A percentile compares a stretch with the other conserved stretches of the same genome.
phyloP scores from a whole-genome alignment of 2,329 filamentous ascomycete species.

The Myriosclerotinia scirpicola region DNA sequence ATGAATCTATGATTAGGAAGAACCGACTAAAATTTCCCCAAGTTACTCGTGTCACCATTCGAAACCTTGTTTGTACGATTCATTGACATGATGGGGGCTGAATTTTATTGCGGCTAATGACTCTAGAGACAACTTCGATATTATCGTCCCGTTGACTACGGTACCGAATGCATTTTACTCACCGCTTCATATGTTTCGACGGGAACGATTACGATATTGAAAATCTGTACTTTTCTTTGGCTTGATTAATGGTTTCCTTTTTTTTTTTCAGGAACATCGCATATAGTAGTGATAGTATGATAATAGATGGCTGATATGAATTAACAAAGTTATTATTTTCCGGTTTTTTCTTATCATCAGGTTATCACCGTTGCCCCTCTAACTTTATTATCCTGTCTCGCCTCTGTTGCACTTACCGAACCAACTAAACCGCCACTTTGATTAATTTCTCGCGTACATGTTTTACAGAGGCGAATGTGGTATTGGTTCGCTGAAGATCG shows the following conservation, averaged over 20 bases:
- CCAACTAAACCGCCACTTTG: background rate
- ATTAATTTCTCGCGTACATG: background rate
- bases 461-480: constrained; percentile 19
- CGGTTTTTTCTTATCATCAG: background rate
- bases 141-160: constrained; percentile 14
- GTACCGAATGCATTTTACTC: background rate
- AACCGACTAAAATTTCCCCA: constrained; percentile 13
- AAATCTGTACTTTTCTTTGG: background rate
- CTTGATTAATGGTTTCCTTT: constrained; percentile 6
- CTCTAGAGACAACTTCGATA: background rate
- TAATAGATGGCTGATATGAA: background rate
- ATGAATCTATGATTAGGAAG: constrained; percentile 3
- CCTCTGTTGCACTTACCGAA: background rate
- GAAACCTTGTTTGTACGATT: constrained; percentile 16
- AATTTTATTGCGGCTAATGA: constrained; percentile 6
- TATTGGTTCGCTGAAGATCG: constrained; percentile 14
- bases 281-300: background rate
- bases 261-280: background rate
- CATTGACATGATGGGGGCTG: constrained; percentile 5
- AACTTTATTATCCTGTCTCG: too few species aligned
- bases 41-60: constrained; percentile 12
- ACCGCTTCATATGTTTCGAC: constrained; percentile 14
- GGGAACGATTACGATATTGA: background rate
- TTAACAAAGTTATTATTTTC: background rate
- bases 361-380: background rate